Evolutionary conservation across 352 stramenopile species (phyloP).

Genomic region (Peronospora destructor): DNA sequence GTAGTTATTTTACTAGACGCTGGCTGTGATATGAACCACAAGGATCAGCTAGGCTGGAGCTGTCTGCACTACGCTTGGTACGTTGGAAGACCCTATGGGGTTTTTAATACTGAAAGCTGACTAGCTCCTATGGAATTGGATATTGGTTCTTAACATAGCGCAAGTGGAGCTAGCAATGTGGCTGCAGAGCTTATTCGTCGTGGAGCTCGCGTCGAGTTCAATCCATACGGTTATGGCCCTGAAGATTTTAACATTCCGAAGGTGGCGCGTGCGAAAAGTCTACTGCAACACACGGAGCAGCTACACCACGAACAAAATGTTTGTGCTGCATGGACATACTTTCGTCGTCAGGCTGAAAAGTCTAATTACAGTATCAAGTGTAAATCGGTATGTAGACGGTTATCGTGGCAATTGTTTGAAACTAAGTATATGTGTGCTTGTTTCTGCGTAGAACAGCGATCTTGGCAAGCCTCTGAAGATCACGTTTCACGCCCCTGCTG

Average conservation of each 20-base stretch:
- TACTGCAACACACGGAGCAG: slow-evolving; percentile 84
- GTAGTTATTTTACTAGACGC: slow-evolving; percentile 80
- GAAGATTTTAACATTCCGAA: slow-evolving; percentile 83
- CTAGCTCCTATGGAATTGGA: background rate
- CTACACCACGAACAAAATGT: slow-evolving; percentile 80
- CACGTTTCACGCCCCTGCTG: slow-evolving; percentile 59
- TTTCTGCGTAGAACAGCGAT: slow-evolving; percentile 53
- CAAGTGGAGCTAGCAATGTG: slow-evolving; percentile 63
- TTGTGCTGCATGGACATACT: slow-evolving; percentile 66
- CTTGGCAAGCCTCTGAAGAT: slow-evolving; percentile 75
- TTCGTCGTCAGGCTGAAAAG: slow-evolving; percentile 63
- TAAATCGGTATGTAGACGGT: slow-evolving; percentile 41
- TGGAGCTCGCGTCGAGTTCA: slow-evolving; percentile 64
- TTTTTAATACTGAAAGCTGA: slow-evolving; percentile 4
- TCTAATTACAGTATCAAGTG: slow-evolving; percentile 66
- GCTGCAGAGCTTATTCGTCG: slow-evolving; percentile 68
- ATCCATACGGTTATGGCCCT: slow-evolving; percentile 79
- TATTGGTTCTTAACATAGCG: slow-evolving; percentile 30
- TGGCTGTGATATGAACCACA: slow-evolving; percentile 82
- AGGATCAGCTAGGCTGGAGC: slow-evolving; percentile 76
- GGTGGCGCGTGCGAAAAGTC: slow-evolving; percentile 67
- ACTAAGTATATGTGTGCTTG: background rate
- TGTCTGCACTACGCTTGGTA: slow-evolving; percentile 85
- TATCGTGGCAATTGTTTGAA: slow-evolving; percentile 2
- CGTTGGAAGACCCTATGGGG: background rate